Conservation (phyloP, 1,284 basidiomycete species). For the Ustilago esculenta region DNA sequence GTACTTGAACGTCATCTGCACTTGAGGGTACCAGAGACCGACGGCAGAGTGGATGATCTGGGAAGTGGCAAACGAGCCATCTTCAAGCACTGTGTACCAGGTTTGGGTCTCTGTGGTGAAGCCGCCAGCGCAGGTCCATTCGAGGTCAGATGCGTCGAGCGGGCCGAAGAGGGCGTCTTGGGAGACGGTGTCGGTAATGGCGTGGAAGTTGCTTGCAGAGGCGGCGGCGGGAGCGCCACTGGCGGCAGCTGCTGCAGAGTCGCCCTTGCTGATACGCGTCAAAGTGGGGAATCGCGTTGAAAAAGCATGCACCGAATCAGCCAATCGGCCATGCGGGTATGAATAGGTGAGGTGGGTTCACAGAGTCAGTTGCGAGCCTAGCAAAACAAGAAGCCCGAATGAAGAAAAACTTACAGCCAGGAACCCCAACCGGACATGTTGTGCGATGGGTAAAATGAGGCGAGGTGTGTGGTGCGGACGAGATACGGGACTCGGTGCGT, state of each 20-base stretch:
- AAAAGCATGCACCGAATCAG: background rate
- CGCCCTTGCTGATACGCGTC: constrained; percentile 21
- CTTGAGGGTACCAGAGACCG: constrained; percentile 90
- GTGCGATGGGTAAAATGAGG: too few relatives aligned
- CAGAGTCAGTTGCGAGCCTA: background rate
- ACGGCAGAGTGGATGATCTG: constrained; percentile 95
- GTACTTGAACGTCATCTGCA: constrained; percentile 94
- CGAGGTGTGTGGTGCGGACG: too few relatives aligned
- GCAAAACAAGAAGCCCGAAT: background rate
- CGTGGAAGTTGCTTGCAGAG: constrained; percentile 57
- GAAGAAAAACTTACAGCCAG: constrained; percentile 57
- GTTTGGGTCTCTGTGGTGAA: constrained; percentile 92
- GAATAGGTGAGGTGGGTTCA: background rate
- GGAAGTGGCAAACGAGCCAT: constrained; percentile 83
- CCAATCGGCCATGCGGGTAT: too few relatives aligned
- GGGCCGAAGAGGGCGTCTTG: constrained; percentile 74
- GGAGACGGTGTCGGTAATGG: constrained; percentile 57
- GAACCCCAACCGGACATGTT: constrained; percentile 65
- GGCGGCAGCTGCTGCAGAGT: constrained; percentile 18
- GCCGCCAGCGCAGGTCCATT: constrained; percentile 83
- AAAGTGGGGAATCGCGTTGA: background rate
- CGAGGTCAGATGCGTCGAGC: constrained; percentile 76
- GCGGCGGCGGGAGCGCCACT: constrained; percentile 28
- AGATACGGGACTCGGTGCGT: too few relatives aligned
- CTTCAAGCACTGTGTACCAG: constrained; percentile 84